These are phyloP conservation scores for Trametes maxima DNA, from an alignment of 768 basidiomycete genomes.

Conservation along the genomic window DNA sequence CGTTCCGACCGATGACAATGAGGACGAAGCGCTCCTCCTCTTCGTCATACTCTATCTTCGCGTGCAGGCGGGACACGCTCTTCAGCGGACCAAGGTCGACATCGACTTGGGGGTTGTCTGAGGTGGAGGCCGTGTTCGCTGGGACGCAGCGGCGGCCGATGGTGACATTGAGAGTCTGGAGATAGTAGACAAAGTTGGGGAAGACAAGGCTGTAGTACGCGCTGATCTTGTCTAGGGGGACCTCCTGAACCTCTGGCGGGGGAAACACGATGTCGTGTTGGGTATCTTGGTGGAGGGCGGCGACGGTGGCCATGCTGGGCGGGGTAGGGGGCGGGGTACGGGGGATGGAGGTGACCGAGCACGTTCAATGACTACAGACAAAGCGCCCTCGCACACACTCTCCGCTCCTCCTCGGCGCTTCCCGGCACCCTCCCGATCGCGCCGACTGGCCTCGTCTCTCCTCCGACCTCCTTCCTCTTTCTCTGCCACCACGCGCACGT, in stretches of 20 bases:
- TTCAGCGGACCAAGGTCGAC: slow-evolving; percentile 95
- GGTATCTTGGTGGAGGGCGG: slow-evolving; percentile 33
- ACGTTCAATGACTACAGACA: slow-evolving; percentile 16
- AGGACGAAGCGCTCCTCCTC: slow-evolving; percentile 87
- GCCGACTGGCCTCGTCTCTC: slow-evolving; percentile 15
- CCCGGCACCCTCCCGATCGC: slow-evolving; percentile 16
- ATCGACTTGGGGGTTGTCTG: slow-evolving; percentile 64
- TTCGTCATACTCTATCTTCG: slow-evolving; percentile 92
- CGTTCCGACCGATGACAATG: slow-evolving; percentile 93
- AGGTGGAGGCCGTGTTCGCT: slow-evolving; percentile 56
- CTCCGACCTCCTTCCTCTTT: too few relatives aligned
- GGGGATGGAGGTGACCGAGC: slow-evolving; percentile 17
- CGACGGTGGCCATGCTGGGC: slow-evolving; percentile 32
- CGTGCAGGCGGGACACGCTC: slow-evolving; percentile 96
- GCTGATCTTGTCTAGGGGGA: slow-evolving; percentile 74
- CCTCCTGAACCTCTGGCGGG: slow-evolving; percentile 28
- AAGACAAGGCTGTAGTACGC: slow-evolving; percentile 95
- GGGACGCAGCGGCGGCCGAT: slow-evolving; percentile 89
- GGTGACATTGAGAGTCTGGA: slow-evolving; percentile 91
- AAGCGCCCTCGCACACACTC: slow-evolving; percentile 3
- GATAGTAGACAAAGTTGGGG: slow-evolving; percentile 94
- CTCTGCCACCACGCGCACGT: slow-evolving; percentile 7
- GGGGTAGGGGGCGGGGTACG: not conserved
- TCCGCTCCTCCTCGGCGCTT: slow-evolving; percentile 11
- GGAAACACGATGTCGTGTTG: slow-evolving; percentile 33